Evolutionary conservation across 768 basidiomycete genomes (phyloP), one percentile per base, ranked within the genome.

Genomic region (Agrocybe pediades): DNA sequence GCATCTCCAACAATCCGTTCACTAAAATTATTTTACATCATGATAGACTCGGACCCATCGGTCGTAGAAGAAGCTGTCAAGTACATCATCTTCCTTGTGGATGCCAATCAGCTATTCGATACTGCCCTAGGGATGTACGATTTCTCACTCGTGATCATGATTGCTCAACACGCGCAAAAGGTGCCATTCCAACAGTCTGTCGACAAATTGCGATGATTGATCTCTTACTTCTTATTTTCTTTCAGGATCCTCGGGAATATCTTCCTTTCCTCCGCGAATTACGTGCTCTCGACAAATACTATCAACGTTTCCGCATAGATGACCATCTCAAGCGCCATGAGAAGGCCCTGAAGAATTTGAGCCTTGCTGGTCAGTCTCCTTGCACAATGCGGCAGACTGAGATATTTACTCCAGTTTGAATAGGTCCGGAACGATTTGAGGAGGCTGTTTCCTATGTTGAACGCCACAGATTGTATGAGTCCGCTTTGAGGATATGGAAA

Each of bases 101-200:
- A 98, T 60, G 94, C 94, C 0, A 85, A 98, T 62, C 78, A 79
- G 41, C 79, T 99, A 3, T 98, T 96, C 72, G 87, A 98, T 67
- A 90, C 91, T 9, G 97, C 97, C 1, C 80, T 99, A 26, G 97
- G 97, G 17, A 98, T 98, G 95, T 99, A 99, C 65, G 95, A 99
- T 70, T 98, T 98, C 74, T 87, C 91, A 24, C 76, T 99, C 16
- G 96, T 98, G 6, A 75, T 98, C 20, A 88, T 98, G 87, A 84
- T 99, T 39, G 95, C 97, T 1, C 97, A 98, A 66, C 89, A 97
- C 64, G 90, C 96, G 43, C 95, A 98, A 68, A 97, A 96, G 83
- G 95, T 94, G 29, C 45, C 47, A 20, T 46, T 49, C 9, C 30
- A 20, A 36, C 33, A 49, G 7, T 23, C 27, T 51, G 16, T 30